Base-by-base conservation (phyloP, 1,139 yeast genomes). In the Protomyces pachydermus region DNA sequence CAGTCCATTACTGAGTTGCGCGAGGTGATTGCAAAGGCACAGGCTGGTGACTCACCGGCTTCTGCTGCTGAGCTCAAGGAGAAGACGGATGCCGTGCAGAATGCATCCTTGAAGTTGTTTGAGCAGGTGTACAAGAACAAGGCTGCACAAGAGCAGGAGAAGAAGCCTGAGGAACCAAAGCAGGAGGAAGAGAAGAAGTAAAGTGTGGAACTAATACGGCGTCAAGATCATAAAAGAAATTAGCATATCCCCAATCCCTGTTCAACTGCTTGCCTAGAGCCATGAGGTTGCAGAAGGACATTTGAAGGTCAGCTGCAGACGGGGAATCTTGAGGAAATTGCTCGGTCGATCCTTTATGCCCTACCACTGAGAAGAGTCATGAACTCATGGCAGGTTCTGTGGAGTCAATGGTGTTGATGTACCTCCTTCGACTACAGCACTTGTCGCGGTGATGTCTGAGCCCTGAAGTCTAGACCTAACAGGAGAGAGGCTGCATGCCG, bases 81-180 rank as follows among this genome's bases (percentile, higher is more conserved):
- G 77, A 91, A 91, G 90, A 85, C 93, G 73, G 97, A 91, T 74
- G 97, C 89, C 79, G 85, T 93, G 78, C 97, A 91, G 82, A 85
- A 83, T 77, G 87, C 88, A 75, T 90, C 97, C 63, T 84, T 93
- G 81, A 90, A 91, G 80, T 86, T 91, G 73, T 93, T 93, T 80
- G 97, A 91, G 83, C 88, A 90, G 81, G 87, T 91, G 81, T 91
- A 91, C 90, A 91, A 91, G 84, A 86, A 54, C 64, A 54, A 54
- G 48, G 64, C 64, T 10, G 53, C 48, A 9, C 62, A 58, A 48
- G 64, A 54, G 58, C 35, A 54, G 20, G 16, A 32, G 35, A 58
- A 60, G 50, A 20, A 46, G 32, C 46, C 60, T 54, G 54, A 66
- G 16, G 60, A 46, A 46, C 58, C 57, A 54, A 37, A 66, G 20